Conservation (phyloP, 2,329 filamentous ascomycete species). For the Plenodomus lindquistii region DNA sequence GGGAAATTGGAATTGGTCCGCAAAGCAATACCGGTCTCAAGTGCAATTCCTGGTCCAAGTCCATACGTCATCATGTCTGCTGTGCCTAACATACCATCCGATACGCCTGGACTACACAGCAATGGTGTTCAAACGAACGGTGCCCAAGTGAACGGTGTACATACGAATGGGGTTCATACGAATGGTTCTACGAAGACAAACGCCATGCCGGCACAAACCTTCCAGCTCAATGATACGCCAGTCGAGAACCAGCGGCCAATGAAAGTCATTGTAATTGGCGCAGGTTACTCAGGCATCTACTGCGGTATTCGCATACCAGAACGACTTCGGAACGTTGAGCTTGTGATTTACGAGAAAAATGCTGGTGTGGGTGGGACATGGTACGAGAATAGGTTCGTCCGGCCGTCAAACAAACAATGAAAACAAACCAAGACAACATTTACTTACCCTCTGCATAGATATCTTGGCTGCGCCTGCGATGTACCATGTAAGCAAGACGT, state of each 20-base stretch:
- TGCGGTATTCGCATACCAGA: conserved; percentile 51
- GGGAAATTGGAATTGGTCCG: conserved; percentile 4
- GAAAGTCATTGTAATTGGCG: conserved; percentile 51
- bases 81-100: conserved; percentile 32
- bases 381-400: conserved; percentile 42
- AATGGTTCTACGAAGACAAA: conserved; percentile 1
- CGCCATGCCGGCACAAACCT: conserved; percentile 11
- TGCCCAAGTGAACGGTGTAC: background rate
- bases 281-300: conserved; percentile 51
- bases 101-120: conserved; percentile 13
- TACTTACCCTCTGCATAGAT: conserved; percentile 23
- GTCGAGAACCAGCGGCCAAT: conserved; percentile 50
- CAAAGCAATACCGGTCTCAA: background rate
- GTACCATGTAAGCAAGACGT: conserved; percentile 31
- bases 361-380: conserved; percentile 46
- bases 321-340: conserved; percentile 43
- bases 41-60: background rate
- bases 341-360: conserved; percentile 52
- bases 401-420: no score
- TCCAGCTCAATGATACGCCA: conserved; percentile 42
- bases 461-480: conserved; percentile 51
- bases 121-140: conserved; percentile 13
- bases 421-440: background rate
- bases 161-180: conserved; percentile 6
- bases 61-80: conserved; percentile 31